Base-by-base conservation (phyloP, 192 early-diverging fungal genomes). In the Lobosporangium transversale region DNA sequence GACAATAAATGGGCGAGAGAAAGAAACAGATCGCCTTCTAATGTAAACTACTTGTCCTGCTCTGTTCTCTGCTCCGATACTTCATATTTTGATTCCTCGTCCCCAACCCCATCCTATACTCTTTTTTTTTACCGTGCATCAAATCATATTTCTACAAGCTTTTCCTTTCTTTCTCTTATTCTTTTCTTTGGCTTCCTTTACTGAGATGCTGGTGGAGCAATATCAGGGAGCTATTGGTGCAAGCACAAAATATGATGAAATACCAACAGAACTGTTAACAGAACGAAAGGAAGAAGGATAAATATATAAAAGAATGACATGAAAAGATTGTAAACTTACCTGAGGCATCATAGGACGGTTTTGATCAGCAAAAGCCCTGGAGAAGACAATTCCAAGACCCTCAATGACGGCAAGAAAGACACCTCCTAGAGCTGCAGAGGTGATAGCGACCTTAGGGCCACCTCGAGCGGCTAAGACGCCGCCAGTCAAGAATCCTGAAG, bases 351-450 rank as follows among this genome's bases (percentile, higher is more conserved):
- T 56, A 50, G 80, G 70, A 37, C 56, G 58, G 69, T 59, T 62
- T 29, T 66, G 61, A 37, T 80, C 70, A 47, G 65, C 66, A 44
- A 64, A 53, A 33, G 53, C 37, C 21, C 49, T 51, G 36, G 63
- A 50, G 57, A 78, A 32, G 59, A 63, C 49, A 49, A 93, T 92
- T 66, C 93, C 92, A 6, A 95, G 89, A 68, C 98, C 98, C 79
- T 99, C 98, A 81, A 99, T 96, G 57, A 97, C 85, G 36, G 94
- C 97, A 63, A 99, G 81, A 51, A 98, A 87, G 36, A 92, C 85
- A 59, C 95, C 97, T 43, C 97, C 96, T 80, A 99, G 89, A 11
- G 92, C 92, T 6, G 95, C 98, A 24, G 93, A 95, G 30, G 71
- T 69, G 23, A 80, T 21, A 27, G 65, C 74, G 26, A 65, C 68